Percentiles rank a stretch among this genome's conserved stretches.
Evolutionary conservation across 192 early-diverging fungal species (phyloP).

Genomic region (Glomus cerebriforme): DNA sequence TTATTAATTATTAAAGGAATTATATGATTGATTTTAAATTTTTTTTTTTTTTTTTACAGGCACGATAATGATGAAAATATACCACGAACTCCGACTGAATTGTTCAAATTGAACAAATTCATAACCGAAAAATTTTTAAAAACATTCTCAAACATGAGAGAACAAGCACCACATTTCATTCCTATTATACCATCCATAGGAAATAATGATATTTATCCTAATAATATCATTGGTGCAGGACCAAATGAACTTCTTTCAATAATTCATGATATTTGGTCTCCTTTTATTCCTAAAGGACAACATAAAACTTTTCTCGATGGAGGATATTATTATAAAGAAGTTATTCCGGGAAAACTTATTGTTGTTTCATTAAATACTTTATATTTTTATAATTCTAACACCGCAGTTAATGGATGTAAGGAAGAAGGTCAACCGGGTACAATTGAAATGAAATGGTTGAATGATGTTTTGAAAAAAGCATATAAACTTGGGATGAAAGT

Average conservation of each 20-base stretch:
- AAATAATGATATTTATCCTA: slow-evolving; percentile 75
- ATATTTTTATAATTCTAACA: slow-evolving; percentile 73
- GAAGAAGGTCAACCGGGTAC: slow-evolving; percentile 59
- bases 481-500: slow-evolving; percentile 48
- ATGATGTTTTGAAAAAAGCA: slow-evolving; percentile 54
- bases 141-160: slow-evolving; percentile 48
- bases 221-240: slow-evolving; percentile 53
- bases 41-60: slow-evolving; percentile 37
- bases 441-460: slow-evolving; percentile 70
- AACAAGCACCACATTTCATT: slow-evolving; percentile 37
- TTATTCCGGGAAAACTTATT: slow-evolving; percentile 53
- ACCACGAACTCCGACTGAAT: slow-evolving; percentile 64
- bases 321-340: slow-evolving; percentile 66
- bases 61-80: slow-evolving; percentile 68
- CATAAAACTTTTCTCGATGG: slow-evolving; percentile 60
- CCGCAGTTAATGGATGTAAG: slow-evolving; percentile 64
- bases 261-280: slow-evolving; percentile 57
- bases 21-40: no score
- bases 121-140: slow-evolving; percentile 49
- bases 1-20: no score
- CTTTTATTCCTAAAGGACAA: slow-evolving; percentile 65
- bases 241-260: slow-evolving; percentile 52
- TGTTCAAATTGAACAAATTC: slow-evolving; percentile 56
- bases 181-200: slow-evolving; percentile 57
- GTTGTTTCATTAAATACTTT: slow-evolving; percentile 73